These are phyloP conservation scores for Cladorrhinum sp. DNA, from an alignment of 2,329 filamentous ascomycete genomes.

Conservation along the genomic window DNA sequence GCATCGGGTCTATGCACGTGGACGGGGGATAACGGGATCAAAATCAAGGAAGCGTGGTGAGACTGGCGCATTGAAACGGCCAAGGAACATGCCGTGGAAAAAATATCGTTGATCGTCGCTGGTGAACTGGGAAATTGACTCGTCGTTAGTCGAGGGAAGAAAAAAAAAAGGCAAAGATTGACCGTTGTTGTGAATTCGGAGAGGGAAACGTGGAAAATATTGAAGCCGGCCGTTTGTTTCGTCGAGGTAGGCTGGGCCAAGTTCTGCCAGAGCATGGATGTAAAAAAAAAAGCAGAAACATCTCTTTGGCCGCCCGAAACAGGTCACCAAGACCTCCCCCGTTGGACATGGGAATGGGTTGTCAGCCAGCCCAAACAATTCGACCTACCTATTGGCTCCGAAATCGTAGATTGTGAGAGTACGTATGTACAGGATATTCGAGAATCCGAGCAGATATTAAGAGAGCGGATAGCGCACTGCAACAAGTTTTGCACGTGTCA, in stretches of 20 bases:
- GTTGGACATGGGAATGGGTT: background rate
- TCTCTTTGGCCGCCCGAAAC: background rate
- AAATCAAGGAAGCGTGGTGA: background rate
- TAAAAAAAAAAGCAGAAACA: constrained; percentile 2
- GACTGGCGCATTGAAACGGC: background rate
- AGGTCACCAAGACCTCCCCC: background rate
- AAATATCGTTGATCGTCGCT: background rate
- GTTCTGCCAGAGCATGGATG: background rate
- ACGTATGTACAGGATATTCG: background rate
- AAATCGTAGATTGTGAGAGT: background rate
- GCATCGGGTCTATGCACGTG: background rate
- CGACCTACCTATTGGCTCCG: background rate
- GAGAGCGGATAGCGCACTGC: background rate
- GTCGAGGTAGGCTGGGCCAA: background rate
- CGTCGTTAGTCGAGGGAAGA: background rate
- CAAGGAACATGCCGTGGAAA: background rate
- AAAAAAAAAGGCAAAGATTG: background rate
- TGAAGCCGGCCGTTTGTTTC: background rate
- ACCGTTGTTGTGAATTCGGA: background rate
- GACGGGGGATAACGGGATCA: background rate
- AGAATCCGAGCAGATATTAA: background rate
- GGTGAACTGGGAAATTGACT: background rate
- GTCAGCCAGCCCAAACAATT: background rate
- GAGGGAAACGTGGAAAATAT: background rate
- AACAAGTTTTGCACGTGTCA: background rate